Base-by-base conservation (phyloP, 2,329 filamentous ascomycete species). In the Rhinocladiella mackenziei region DNA sequence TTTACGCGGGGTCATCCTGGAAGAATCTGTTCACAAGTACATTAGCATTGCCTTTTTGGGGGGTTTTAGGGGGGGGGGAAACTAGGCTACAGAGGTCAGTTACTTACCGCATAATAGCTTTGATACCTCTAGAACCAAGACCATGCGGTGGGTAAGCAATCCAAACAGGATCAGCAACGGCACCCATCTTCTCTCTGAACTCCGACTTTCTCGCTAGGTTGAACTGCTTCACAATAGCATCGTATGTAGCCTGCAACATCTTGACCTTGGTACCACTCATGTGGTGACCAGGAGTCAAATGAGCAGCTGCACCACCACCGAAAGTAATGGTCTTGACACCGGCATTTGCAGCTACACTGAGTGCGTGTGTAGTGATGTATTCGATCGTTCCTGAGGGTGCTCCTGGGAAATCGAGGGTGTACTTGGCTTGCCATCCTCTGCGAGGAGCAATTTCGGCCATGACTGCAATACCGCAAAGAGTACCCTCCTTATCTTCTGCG, bases 351-450 rank as follows among this genome's bases (percentile, higher is more conserved):
- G 79, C 74, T 9, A 72, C 70, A 59, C 80, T 78, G 48, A 94
- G 74, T 1, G 84, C 79, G 60, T 83, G 77, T 26, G 84, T 80
- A 57, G 94, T 84, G 29, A 92, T 77, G 29, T 83, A 77, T 69
- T 96, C 89, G 52, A 95, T 95, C 23, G 86, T 83, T 34, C 89
- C 89, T 32, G 80, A 86, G n/a, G 89, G 85, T 1, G 89, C 79
- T 18, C 79, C 80, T 0, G 89, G 89, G 74, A 96, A 95, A 66
- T 96, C 88, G 42, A 96, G 80, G n/a, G 85, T 86, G 73, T 92
- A 95, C 71, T 96, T 96, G 62, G 95, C 83, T 70, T 96, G 89
- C 80, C 88, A 94, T 14, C 89, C 89, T 62, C 94, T 80, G 25
- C 78, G 73, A 2, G 88, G 86, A 3, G 84, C 79, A 19, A 96